Percentiles rank a stretch among this genome's conserved stretches.
phyloP scores from a whole-genome alignment of 1,284 basidiomycete species.

The Fomitopsis pinicola region DNA sequence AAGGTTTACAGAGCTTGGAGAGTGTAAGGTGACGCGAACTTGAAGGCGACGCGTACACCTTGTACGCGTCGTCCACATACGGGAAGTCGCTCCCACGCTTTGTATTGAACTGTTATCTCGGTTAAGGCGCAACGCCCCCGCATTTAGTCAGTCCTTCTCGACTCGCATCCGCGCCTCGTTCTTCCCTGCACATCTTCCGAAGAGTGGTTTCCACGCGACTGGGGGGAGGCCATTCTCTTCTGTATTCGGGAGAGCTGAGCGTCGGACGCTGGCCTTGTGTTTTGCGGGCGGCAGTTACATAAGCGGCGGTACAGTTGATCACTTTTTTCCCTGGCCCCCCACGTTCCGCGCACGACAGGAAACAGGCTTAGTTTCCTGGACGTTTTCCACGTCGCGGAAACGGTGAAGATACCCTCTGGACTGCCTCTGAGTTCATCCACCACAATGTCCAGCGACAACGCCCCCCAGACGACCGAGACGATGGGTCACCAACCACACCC shows the following conservation, averaged over 20 bases:
- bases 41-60: neutral
- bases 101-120: neutral
- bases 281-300: conserved; percentile 1
- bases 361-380: conserved; percentile 1
- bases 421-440: neutral
- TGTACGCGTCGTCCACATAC: conserved; percentile 1
- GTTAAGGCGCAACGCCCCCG: conserved; percentile 3
- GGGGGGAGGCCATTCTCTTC: neutral
- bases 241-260: neutral
- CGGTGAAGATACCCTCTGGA: conserved; percentile 4
- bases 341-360: conserved; percentile 1
- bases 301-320: conserved; percentile 2
- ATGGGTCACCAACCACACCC: conserved; percentile 49
- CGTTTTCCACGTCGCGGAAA: neutral
- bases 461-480: conserved; percentile 16
- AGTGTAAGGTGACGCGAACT: neutral
- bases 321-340: neutral
- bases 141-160: neutral
- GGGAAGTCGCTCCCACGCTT: neutral
- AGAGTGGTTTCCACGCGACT: neutral
- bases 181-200: neutral
- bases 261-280: neutral
- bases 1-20: neutral
- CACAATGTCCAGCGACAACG: conserved; percentile 26
- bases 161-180: neutral